These are phyloP conservation scores for Amanita phalloides DNA, from an alignment of 768 basidiomycete species.

Conservation along the genomic window DNA sequence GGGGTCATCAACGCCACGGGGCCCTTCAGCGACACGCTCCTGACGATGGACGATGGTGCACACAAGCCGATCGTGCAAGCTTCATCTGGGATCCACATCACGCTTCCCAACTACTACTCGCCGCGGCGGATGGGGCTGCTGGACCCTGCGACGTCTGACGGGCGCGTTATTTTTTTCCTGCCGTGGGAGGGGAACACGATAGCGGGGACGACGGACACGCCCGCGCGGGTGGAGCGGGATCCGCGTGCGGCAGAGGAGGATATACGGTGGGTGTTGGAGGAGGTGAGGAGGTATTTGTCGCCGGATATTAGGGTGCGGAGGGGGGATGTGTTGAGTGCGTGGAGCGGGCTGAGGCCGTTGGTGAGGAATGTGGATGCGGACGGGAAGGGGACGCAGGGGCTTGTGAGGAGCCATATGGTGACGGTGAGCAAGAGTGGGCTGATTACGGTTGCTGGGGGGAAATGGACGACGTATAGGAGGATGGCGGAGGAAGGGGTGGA, in stretches of 20 bases:
- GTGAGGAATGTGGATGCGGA: conserved; percentile 45
- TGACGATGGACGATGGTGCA: conserved; percentile 66
- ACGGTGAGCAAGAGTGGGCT: conserved; percentile 72
- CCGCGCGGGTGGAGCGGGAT: conserved; percentile 57
- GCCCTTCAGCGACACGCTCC: conserved; percentile 81
- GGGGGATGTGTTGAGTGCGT: conserved; percentile 91
- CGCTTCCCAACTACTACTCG: conserved; percentile 94
- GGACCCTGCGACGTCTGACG: conserved; percentile 92
- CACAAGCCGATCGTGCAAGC: conserved; percentile 87
- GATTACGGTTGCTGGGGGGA: conserved; percentile 92
- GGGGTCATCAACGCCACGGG: conserved; percentile 97
- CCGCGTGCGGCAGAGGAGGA: conserved; percentile 87
- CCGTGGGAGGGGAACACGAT: conserved; percentile 99
- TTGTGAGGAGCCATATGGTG: conserved; percentile 93
- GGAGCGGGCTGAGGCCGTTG: conserved; percentile 87
- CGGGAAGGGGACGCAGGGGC: conserved; percentile 58
- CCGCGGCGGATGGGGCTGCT: conserved; percentile 92
- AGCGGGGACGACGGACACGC: conserved; percentile 91
- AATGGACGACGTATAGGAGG: conserved; percentile 96
- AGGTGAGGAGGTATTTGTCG: conserved; percentile 80
- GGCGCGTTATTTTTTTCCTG: conserved; percentile 97
- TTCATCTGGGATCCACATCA: conserved; percentile 91
- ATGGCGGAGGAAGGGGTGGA: conserved; percentile 97
- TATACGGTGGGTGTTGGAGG: conserved; percentile 93
- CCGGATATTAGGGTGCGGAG: conserved; percentile 91